Percentiles rank a stretch among this genome's conserved stretches.
Conservation (phyloP, 805 yeast species). For the Candida namnaoensis region DNA sequence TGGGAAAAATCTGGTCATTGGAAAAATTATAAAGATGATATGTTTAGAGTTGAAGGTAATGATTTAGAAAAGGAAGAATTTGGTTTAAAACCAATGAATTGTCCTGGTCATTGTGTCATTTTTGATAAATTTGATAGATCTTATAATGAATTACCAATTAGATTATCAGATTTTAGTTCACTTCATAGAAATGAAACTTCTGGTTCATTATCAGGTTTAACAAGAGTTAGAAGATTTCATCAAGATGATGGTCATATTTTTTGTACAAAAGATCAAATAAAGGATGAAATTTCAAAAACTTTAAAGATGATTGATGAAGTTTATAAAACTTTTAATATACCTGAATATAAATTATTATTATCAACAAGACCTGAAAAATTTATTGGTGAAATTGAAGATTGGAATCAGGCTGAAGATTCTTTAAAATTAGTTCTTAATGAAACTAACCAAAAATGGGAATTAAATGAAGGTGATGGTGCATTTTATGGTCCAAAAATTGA, state of each 20-base stretch:
- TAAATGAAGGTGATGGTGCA: slow-evolving; percentile 93
- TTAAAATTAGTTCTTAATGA: slow-evolving; percentile 50
- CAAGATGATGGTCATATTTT: slow-evolving; percentile 98
- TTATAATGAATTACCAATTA: slow-evolving; percentile 77
- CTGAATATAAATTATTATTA: slow-evolving; percentile 49
- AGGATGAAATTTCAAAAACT: slow-evolving; percentile 62
- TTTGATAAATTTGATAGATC: slow-evolving; percentile 71
- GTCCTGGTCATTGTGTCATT: slow-evolving; percentile 91
- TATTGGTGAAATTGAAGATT: slow-evolving; percentile 68
- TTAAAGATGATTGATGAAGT: slow-evolving; percentile 67
- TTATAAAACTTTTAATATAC: slow-evolving; percentile 46
- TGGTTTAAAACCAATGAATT: slow-evolving; percentile 92
- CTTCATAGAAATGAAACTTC: slow-evolving; percentile 91
- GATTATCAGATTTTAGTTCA: slow-evolving; percentile 85
- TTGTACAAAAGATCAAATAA: slow-evolving; percentile 73
- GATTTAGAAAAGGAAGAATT: slow-evolving; percentile 38
- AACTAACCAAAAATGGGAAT: slow-evolving; percentile 50
- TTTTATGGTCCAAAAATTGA: slow-evolving; percentile 96
- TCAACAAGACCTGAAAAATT: slow-evolving; percentile 79
- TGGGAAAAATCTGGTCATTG: slow-evolving; percentile 96
- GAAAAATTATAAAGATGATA: slow-evolving; percentile 89
- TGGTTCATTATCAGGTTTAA: slow-evolving; percentile 88
- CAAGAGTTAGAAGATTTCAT: slow-evolving; percentile 90
- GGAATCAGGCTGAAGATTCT: slow-evolving; percentile 77
- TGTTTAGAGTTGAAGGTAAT: slow-evolving; percentile 76